Evolutionary conservation across 495 filamentous ascomycete species (phyloP), one percentile per base, ranked within the genome.

Genomic region (Lophiotrema nucula): DNA sequence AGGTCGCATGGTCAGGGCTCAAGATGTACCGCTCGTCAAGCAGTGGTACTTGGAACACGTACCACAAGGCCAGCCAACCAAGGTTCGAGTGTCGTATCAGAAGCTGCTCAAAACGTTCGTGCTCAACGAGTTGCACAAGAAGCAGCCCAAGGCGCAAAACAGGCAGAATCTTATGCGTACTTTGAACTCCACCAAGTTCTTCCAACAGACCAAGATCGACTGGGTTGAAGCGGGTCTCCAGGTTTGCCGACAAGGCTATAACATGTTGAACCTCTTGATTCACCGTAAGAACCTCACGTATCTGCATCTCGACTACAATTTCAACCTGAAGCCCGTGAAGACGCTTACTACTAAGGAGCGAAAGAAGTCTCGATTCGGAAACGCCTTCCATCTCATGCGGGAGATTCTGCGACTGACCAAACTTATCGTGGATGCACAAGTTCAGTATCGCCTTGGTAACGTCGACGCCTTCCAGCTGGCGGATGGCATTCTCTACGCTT

Each of bases 191-290:
- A 99, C 95, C 23, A 99, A 97, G 69, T 99, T 97, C 75, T 99
- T 99, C 81, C 95, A 99, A 76, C 92, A 97, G 67, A 99, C 95
- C 0, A 96, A 90, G 0, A 96, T 97, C 58, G 95, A 99, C 72
- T 99, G 95, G 95, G 93, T 99, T 25, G 95, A 99, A 74, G 95
- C 95, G 59, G 95, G 95, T 72, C 80, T 99, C 65, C 95, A 97
- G 76, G 95, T 99, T 56, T 97, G 93, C 71, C 83, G 95, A 41
- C 95, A 99, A 69, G 95, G 95, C 26, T 99, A 96, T 77, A 99
- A 97, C 76, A 99, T 99, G 95, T 79, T 99, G 59, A 99, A 97
- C 69, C 76, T 99, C 53, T 76, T 99, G 65, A 99, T 99, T 64
- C 95, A 99, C 70, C 83, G 95, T 56, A 99, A 99, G 82, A 97